phyloP scores from a whole-genome alignment of 257 asterid genomes.

The Penstemon barbatus region DNA sequence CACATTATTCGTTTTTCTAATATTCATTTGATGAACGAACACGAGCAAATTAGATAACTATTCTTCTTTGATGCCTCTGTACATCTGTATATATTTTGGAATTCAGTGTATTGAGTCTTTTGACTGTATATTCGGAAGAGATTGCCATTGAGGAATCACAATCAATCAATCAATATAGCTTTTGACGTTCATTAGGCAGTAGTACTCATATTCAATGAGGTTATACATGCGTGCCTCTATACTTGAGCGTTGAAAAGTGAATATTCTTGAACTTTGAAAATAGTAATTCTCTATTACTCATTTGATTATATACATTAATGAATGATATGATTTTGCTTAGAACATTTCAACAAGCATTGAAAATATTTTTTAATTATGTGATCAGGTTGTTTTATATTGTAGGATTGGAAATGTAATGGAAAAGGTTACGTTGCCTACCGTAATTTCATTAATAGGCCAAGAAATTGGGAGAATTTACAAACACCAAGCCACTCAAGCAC shows the following conservation, averaged over 20 bases:
- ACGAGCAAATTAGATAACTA: too few relatives aligned
- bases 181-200: slow-evolving; percentile 5
- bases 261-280: too few relatives aligned
- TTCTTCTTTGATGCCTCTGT: not conserved
- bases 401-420: slow-evolving; percentile 96
- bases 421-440: slow-evolving; percentile 89
- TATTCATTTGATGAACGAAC: too few relatives aligned
- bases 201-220: not conserved
- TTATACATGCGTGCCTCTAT: not conserved
- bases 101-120: slow-evolving; percentile 20
- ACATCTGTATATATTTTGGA: not conserved
- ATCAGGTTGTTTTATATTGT: slow-evolving; percentile 30
- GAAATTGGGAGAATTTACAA: slow-evolving; percentile 68
- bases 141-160: slow-evolving; percentile 17
- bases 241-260: too few relatives aligned
- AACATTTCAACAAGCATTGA: slow-evolving; percentile 2
- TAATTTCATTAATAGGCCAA: slow-evolving; percentile 78
- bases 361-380: slow-evolving; percentile 25
- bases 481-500: slow-evolving; percentile 70
- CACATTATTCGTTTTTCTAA: too few relatives aligned
- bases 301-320: not conserved
- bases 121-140: slow-evolving; percentile 18
- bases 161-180: not conserved
- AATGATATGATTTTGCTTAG: too few relatives aligned
- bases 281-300: slow-evolving; percentile 1